Conservation (phyloP, 306 rosid species). For the Pueraria montana region DNA sequence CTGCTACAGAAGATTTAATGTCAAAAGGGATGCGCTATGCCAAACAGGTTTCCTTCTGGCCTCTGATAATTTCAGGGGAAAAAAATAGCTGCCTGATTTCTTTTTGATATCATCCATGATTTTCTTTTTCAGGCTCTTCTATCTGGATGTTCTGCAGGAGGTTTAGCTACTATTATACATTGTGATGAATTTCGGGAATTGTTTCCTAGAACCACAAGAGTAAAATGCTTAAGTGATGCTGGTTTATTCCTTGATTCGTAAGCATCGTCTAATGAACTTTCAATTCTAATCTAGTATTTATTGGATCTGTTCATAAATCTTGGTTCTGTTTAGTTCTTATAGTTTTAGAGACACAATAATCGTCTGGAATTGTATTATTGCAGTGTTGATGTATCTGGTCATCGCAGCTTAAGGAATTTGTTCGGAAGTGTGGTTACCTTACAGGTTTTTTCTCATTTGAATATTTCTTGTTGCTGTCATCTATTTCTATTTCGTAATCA, state of each 20-base stretch:
- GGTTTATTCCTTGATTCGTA: slow-evolving; percentile 88
- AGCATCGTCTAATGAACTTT: slow-evolving; percentile 42
- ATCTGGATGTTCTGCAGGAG: slow-evolving; percentile 94
- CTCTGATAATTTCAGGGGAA: neutral
- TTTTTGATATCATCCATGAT: slow-evolving; percentile 14
- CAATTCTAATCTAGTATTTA: slow-evolving; percentile 26
- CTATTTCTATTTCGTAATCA: slow-evolving; percentile 11
- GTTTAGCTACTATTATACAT: slow-evolving; percentile 81
- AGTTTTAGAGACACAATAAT: slow-evolving; percentile 14
- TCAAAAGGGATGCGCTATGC: slow-evolving; percentile 89
- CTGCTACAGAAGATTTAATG: slow-evolving; percentile 80
- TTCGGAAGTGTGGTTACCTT: slow-evolving; percentile 70
- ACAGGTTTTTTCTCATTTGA: slow-evolving; percentile 61
- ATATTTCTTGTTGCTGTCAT: slow-evolving; percentile 14
- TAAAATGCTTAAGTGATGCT: slow-evolving; percentile 88
- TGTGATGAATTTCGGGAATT: slow-evolving; percentile 80
- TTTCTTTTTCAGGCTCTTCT: slow-evolving; percentile 68
- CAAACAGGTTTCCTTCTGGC: slow-evolving; percentile 62
- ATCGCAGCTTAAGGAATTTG: slow-evolving; percentile 76
- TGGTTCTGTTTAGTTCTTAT: slow-evolving; percentile 17
- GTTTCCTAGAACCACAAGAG: slow-evolving; percentile 68
- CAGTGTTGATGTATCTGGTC: slow-evolving; percentile 80
- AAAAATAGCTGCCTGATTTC: slow-evolving; percentile 8
- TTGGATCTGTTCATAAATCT: slow-evolving; percentile 26
- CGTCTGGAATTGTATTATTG: slow-evolving; percentile 46